Evolutionary conservation across 2,329 filamentous ascomycete genomes (phyloP).

Genomic region (Pseudomassariella vexata): DNA sequence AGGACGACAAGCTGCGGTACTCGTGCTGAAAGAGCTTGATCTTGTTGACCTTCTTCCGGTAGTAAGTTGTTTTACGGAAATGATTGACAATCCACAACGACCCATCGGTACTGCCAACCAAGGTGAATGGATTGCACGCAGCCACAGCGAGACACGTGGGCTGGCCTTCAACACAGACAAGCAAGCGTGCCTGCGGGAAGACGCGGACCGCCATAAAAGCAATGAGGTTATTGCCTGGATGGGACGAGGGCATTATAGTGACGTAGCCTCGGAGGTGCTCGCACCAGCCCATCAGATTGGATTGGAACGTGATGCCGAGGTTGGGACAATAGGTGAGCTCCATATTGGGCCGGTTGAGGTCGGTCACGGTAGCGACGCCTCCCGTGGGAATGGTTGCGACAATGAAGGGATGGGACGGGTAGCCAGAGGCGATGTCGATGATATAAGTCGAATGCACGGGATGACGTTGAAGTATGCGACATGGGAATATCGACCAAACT

Average conservation of each 20-base stretch:
- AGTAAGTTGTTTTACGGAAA: conserved; percentile 35
- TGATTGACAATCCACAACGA: conserved; percentile 44
- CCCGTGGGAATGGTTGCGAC: conserved; percentile 50
- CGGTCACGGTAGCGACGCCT: conserved; percentile 45
- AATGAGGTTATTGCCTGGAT: conserved; percentile 45
- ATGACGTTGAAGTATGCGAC: conserved; percentile 42
- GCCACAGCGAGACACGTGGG: conserved; percentile 46
- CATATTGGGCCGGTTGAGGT: conserved; percentile 44
- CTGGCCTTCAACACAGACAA: conserved; percentile 44
- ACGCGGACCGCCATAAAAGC: conserved; percentile 47
- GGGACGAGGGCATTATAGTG: conserved; percentile 45
- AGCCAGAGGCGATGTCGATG: conserved; percentile 49
- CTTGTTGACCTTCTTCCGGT: conserved; percentile 33
- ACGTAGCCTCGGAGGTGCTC: conserved; percentile 52
- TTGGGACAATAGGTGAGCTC: conserved; percentile 49
- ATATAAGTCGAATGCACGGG: conserved; percentile 48
- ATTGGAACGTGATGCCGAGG: conserved; percentile 44
- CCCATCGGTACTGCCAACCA: conserved; percentile 49
- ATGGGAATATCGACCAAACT: conserved; percentile 50
- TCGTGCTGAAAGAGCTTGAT: conserved; percentile 49
- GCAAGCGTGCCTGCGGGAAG: conserved; percentile 46
- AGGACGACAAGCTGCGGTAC: conserved; percentile 32
- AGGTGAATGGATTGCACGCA: conserved; percentile 44
- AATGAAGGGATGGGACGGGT: conserved; percentile 50
- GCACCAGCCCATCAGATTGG: conserved; percentile 47